A percentile compares a stretch with the other conserved stretches of the same genome.
These are phyloP conservation scores for Linaria vulgaris DNA, from an alignment of 257 asterid species.

Conservation along the genomic window DNA sequence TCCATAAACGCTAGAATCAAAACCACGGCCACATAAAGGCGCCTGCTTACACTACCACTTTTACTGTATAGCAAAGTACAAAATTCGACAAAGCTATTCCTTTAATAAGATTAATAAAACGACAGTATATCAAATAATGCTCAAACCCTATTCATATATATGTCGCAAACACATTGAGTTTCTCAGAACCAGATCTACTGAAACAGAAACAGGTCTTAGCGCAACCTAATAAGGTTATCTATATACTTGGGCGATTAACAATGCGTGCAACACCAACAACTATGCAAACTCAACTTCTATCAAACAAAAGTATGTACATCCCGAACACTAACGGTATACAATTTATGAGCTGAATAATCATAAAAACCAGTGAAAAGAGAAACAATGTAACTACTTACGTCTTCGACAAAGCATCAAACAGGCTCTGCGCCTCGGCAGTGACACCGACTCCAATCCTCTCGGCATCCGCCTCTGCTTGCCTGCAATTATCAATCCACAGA, in stretches of 20 bases:
- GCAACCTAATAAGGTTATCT: constrained; percentile 4
- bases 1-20: neutral
- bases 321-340: neutral
- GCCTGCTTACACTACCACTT: neutral
- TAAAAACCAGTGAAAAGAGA: no score
- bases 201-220: neutral
- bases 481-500: constrained; percentile 34
- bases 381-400: constrained; percentile 72
- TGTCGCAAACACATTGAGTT: neutral
- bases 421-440: constrained; percentile 82
- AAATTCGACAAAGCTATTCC: neutral
- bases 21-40: neutral
- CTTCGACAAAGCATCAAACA: constrained; percentile 89
- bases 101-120: neutral
- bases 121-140: neutral
- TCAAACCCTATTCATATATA: neutral
- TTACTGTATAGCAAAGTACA: neutral
- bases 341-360: neutral
- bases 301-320: constrained; percentile 2
- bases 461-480: constrained; percentile 89
- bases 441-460: constrained; percentile 98
- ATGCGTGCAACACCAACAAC: no score
- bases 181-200: neutral
- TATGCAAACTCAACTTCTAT: constrained; percentile 6
- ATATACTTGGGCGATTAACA: neutral